Evolutionary conservation across 23 red algal genomes (phyloP), one percentile per base, ranked within the genome.

Genomic region (Gracilaria caudata): DNA sequence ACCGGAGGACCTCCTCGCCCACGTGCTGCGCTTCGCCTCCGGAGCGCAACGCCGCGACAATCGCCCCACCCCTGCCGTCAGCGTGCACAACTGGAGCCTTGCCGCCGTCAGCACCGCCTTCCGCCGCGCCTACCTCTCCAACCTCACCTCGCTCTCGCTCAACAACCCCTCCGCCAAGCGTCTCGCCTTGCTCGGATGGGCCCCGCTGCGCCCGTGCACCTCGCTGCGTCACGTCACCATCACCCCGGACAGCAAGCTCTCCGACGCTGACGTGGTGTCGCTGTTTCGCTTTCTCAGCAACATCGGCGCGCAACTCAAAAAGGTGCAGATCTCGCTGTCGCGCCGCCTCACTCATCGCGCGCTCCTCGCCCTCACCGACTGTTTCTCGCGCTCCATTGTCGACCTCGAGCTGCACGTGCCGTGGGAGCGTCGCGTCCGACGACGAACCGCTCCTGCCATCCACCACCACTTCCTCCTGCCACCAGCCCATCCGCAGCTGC

Each of bases 1-100:
- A 0, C 71, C 83, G 20, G 83, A 87, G 13, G 83, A 87, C 35
- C 83, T 87, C 3, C 83, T 87, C 43, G 65, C 68, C 1, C 68
- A 78, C 49, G 71, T 87, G 21, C 64, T 87, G 30, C 83, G 83
- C 29, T 78, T 77, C 71, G 83, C 71, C 28, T 73, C 83, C 46
- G 83, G 43, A 25, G 38, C 68, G 1, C 55, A 51, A n/a, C 68
- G 71, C 39, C 41, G 83, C 33, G 83, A 78, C 83, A 60, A 20
- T 23, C 57, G 28, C 57, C 59, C 80, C 37, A 66, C 80, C 58
- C 63, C 80, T 10, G 26, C 57, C 59, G 68, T 70, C 32, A 2
- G 0, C 4, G 51, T 87, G 7, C 4, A 41, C 68, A 11, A 74
- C 68, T 87, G 65, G 66, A 6, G 44, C 12, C 58, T 61, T 17